These are phyloP conservation scores for Theileria sp. DNA, from an alignment of 169 alveolate genomes.

Conservation along the genomic window DNA sequence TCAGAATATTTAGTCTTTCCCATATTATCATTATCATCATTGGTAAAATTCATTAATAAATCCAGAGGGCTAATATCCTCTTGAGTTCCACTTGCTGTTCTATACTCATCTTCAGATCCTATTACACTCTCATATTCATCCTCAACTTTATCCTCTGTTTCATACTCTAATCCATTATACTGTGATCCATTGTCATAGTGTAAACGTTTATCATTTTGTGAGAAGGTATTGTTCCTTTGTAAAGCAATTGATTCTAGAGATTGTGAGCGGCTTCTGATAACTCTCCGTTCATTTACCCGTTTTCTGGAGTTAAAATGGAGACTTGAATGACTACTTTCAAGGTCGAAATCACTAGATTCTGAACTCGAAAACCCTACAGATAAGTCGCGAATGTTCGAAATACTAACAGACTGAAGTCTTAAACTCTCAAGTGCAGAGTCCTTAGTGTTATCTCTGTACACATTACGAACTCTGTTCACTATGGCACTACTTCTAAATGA, in stretches of 20 bases:
- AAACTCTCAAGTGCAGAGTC: constrained; percentile 10
- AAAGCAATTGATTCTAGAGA: constrained; percentile 13
- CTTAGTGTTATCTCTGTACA: neutral
- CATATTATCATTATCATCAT: neutral
- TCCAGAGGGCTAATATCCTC: neutral
- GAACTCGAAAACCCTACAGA: neutral
- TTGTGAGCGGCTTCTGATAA: neutral
- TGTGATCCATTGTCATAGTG: neutral
- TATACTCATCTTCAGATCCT: neutral
- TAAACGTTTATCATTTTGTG: neutral
- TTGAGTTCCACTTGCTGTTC: neutral
- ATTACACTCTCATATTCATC: constrained; percentile 1
- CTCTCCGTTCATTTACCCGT: constrained; percentile 1
- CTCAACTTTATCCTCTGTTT: neutral
- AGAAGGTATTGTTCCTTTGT: constrained; percentile 4
- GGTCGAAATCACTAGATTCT: neutral
- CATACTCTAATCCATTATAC: neutral
- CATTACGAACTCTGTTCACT: constrained; percentile 7
- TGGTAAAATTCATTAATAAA: neutral
- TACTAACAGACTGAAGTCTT: constrained; percentile 1
- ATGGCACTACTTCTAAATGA: constrained; percentile 8
- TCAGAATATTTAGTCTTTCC: neutral
- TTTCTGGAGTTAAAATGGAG: neutral
- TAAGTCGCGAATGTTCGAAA: constrained; percentile 7
- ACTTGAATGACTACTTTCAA: neutral